These are phyloP conservation scores for Cryptosporidium muris DNA, from an alignment of 169 alveolate species.

Conservation along the genomic window DNA sequence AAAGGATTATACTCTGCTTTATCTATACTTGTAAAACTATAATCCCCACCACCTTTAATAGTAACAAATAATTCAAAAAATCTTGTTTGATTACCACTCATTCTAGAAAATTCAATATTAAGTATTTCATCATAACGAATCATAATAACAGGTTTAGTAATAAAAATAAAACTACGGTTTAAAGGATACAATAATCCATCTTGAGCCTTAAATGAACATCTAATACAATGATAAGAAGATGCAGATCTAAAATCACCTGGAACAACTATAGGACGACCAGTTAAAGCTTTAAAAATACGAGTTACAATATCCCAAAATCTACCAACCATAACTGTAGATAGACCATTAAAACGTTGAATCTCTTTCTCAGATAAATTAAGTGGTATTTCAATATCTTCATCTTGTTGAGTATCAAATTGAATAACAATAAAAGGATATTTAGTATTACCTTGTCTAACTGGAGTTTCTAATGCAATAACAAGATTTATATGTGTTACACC, in stretches of 20 bases:
- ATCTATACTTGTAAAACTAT: conserved; percentile 93
- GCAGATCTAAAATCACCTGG: conserved; percentile 94
- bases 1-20: conserved; percentile 87
- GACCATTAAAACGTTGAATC: conserved; percentile 79
- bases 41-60: conserved; percentile 87
- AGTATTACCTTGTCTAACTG: conserved; percentile 96
- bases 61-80: conserved; percentile 91
- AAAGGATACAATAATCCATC: conserved; percentile 96
- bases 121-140: conserved; percentile 92
- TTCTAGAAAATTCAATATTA: conserved; percentile 92
- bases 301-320: conserved; percentile 91
- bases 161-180: conserved; percentile 91
- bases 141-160: conserved; percentile 95
- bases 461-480: conserved; percentile 89
- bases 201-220: conserved; percentile 95
- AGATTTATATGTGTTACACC: conserved; percentile 91
- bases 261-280: conserved; percentile 89
- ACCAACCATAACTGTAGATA: conserved; percentile 73
- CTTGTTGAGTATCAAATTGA: conserved; percentile 92
- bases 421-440: conserved; percentile 93
- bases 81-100: conserved; percentile 91
- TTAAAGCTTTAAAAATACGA: conserved; percentile 89
- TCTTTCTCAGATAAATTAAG: conserved; percentile 89
- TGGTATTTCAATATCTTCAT: conserved; percentile 82
- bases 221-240: conserved; percentile 80